Evolutionary conservation across 163 green algal species (phyloP).

Genomic region (Scenedesmus sp.): DNA sequence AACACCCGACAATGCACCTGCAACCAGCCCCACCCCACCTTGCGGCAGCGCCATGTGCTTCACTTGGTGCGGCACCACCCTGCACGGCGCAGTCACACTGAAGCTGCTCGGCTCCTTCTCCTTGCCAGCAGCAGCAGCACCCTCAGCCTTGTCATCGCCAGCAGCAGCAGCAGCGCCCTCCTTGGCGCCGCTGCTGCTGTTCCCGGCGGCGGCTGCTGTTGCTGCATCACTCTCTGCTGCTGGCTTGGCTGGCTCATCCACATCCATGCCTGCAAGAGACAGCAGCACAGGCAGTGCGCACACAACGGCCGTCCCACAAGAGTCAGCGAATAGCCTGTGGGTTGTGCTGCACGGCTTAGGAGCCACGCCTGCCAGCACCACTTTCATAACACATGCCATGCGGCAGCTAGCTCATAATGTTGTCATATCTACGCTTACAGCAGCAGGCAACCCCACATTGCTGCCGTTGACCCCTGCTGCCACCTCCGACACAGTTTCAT

Average conservation of each 20-base stretch:
- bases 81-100: conserved; percentile 86
- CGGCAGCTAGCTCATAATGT: too few species aligned
- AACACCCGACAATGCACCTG: too few species aligned
- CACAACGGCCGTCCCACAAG: too few species aligned
- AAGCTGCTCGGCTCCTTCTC: conserved; percentile 62
- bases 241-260: conserved; percentile 57
- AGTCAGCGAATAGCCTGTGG: too few species aligned
- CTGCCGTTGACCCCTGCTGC: too few species aligned
- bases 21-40: neutral
- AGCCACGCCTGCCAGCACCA: too few species aligned
- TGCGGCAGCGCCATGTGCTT: conserved; percentile 75
- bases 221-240: conserved; percentile 40
- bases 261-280: conserved; percentile 69
- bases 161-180: conserved; percentile 26
- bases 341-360: too few species aligned
- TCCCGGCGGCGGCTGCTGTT: conserved; percentile 49
- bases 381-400: too few species aligned
- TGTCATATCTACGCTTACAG: too few species aligned
- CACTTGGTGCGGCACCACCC: conserved; percentile 93
- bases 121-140: conserved; percentile 55
- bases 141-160: conserved; percentile 61
- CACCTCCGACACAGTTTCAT: too few species aligned
- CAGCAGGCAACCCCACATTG: too few species aligned
- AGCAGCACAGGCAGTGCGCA: neutral
- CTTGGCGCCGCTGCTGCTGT: conserved; percentile 33